Evolutionary conservation across 1,284 basidiomycete species (phyloP), one percentile per base, ranked within the genome.

Genomic region (Cutaneotrichosporon daszewskae): DNA sequence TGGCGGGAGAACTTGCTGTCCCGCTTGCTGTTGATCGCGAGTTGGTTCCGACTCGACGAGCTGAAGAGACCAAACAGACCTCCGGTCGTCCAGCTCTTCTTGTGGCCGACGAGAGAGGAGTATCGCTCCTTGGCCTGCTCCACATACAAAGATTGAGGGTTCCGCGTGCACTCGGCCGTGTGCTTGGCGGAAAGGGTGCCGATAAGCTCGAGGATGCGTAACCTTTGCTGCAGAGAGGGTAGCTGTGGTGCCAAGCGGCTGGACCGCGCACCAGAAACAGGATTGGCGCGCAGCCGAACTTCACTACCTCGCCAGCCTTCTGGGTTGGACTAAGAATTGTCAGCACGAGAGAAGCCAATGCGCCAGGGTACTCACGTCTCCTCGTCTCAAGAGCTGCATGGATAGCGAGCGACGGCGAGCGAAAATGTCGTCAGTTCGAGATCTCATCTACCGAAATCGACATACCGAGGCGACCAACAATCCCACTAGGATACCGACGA

Each of bases 61-160:
- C 49, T 32, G 28, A 11, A 7, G 18, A 55, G 60, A 45, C 65
- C 65, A 23, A 65, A 54, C 28, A 74, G 19, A 19, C 74, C 72
- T 1, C 64, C 59, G 11, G 57, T 58, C n/a, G 54, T 46, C 61
- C 79, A 73, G 2, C 82, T 78, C 0, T 77, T 71, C 40, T 79
- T 76, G 72, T 88, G 83, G 2, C 89, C 91, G 32, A 90, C 76
- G 26, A 96, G 78, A 1, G 85, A 73, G 8, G 79, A 73, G 66
- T 95, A 96, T 6, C 91, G 81, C 53, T 91, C 87, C 32, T 77
- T 74, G 3, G 82, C 87, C 68, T 96, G 91, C 43, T 86, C 78
- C 43, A 76, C 75, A 69, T 95, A 95, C 24, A 88, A 74, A 5
- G 82, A 79, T 62, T 94, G 91, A 4, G 87, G 77, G 55, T 79